Conservation (phyloP, 305 asterid genomes). For the Stenogyne calaminthoides region DNA sequence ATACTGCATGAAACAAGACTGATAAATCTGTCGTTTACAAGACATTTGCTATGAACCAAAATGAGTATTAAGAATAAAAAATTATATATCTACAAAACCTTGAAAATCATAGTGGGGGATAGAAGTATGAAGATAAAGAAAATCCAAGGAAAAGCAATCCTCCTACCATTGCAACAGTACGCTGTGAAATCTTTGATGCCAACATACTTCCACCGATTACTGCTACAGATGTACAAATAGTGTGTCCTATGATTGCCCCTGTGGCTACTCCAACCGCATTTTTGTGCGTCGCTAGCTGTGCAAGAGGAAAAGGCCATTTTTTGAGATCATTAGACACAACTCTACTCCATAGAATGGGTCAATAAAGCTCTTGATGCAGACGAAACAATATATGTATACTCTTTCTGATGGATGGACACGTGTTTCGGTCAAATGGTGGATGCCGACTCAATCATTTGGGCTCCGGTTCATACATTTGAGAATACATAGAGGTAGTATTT, state of each 20-base stretch:
- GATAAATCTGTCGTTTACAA: neutral
- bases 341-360: neutral
- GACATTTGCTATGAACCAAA: neutral
- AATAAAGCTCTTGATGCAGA: neutral
- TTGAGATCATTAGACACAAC: neutral
- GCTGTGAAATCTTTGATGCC: constrained; percentile 93
- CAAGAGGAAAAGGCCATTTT: neutral
- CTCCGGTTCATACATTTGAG: neutral
- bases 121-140: constrained; percentile 86
- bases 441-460: neutral
- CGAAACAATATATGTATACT: neutral
- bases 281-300: constrained; percentile 91
- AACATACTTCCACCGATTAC: constrained; percentile 96
- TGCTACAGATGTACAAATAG: constrained; percentile 85
- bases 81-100: constrained; percentile 34
- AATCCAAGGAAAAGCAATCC: constrained; percentile 93
- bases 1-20: neutral
- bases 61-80: neutral
- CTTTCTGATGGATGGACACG: neutral
- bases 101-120: constrained; percentile 73
- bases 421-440: neutral
- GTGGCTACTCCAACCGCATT: constrained; percentile 88
- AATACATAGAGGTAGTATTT: neutral
- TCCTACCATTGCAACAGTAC: constrained; percentile 86
- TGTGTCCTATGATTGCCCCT: constrained; percentile 86